These are phyloP conservation scores for Cercophora samala DNA, from an alignment of 495 filamentous ascomycete genomes.

Conservation along the genomic window DNA sequence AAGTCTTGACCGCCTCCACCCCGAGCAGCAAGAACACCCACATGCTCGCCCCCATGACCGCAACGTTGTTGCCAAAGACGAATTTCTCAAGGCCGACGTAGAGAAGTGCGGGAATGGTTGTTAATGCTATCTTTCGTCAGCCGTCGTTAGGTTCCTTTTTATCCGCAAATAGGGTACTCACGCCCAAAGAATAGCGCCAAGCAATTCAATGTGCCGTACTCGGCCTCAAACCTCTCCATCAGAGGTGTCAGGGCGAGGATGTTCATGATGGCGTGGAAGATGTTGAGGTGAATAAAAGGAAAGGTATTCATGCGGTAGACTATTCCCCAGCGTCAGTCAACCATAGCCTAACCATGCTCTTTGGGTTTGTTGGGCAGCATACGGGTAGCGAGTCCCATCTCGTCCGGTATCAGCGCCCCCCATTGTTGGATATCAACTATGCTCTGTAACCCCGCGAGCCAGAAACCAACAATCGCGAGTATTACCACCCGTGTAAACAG, in stretches of 20 bases:
- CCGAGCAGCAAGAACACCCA: slow-evolving; percentile 88
- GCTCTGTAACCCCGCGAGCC: slow-evolving; percentile 61
- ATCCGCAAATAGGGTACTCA: slow-evolving; percentile 47
- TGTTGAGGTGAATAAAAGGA: slow-evolving; percentile 77
- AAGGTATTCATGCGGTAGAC: slow-evolving; percentile 94
- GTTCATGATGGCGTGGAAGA: slow-evolving; percentile 80
- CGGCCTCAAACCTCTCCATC: slow-evolving; percentile 88
- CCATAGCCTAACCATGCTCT: slow-evolving; percentile 7
- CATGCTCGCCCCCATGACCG: slow-evolving; percentile 76
- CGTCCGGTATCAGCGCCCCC: slow-evolving; percentile 73
- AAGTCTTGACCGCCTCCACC: slow-evolving; percentile 79
- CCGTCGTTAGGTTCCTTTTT: neutral
- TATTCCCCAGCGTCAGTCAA: slow-evolving; percentile 35
- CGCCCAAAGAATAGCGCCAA: slow-evolving; percentile 82
- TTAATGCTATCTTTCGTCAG: slow-evolving; percentile 56
- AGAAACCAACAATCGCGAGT: slow-evolving; percentile 63
- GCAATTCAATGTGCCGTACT: slow-evolving; percentile 84
- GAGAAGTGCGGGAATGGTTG: slow-evolving; percentile 69
- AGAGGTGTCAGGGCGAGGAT: slow-evolving; percentile 74
- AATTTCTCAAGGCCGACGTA: slow-evolving; percentile 69
- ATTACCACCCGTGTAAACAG: slow-evolving; percentile 78
- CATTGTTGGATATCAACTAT: slow-evolving; percentile 67
- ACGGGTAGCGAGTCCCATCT: slow-evolving; percentile 73
- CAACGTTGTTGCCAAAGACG: slow-evolving; percentile 60
- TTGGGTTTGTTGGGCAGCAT: slow-evolving; percentile 37